Conservation (phyloP, 345 rosid genomes). For the Brassica rapa region DNA sequence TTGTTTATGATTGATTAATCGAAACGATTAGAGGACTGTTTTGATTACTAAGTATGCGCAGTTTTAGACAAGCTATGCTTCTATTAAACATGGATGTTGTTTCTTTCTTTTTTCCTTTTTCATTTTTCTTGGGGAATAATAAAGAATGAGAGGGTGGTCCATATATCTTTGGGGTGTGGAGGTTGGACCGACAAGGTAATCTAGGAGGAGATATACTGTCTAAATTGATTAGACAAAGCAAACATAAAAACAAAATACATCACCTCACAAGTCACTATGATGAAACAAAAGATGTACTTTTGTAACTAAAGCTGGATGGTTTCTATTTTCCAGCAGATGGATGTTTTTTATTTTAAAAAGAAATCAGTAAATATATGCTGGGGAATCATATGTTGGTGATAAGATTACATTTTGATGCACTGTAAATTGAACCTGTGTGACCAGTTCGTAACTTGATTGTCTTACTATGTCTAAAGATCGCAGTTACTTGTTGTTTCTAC, state of each 20-base stretch:
- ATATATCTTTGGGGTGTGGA: slow-evolving; percentile 32
- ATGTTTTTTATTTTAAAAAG: neutral
- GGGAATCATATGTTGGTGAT: slow-evolving; percentile 19
- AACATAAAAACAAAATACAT: slow-evolving; percentile 31
- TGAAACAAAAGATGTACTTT: slow-evolving; percentile 31
- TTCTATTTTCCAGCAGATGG: neutral
- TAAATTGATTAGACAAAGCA: slow-evolving; percentile 41
- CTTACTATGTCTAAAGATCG: neutral
- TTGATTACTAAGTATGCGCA: neutral
- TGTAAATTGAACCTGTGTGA: neutral
- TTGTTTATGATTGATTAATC: neutral
- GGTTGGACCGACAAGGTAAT: slow-evolving; percentile 44
- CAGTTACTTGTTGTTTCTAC: neutral
- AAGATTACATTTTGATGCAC: slow-evolving; percentile 18
- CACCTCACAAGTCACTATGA: slow-evolving; percentile 38
- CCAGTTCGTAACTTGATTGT: neutral
- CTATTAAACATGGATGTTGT: neutral
- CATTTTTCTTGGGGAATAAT: neutral
- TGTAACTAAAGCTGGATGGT: slow-evolving; percentile 24
- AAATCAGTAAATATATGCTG: slow-evolving; percentile 4
- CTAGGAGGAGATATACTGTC: slow-evolving; percentile 44
- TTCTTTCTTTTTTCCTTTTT: neutral
- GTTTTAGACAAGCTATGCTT: neutral
- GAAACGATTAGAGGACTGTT: neutral
- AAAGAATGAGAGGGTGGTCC: slow-evolving; percentile 32